phyloP scores from a whole-genome alignment of 495 filamentous ascomycete genomes.

The Astrocystis sublimbata region DNA sequence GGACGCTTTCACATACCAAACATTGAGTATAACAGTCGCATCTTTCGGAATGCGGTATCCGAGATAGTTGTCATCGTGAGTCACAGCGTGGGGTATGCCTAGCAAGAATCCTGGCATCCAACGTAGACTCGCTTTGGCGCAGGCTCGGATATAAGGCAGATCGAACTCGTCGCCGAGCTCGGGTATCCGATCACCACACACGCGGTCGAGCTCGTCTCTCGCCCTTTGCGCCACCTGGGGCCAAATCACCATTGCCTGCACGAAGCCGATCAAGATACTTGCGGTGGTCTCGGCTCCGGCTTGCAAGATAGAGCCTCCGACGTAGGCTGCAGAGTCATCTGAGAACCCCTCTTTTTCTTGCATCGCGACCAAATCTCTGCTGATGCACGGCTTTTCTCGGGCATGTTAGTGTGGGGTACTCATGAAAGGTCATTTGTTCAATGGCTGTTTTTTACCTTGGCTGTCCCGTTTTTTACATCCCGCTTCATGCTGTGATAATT shows the following conservation, averaged over 20 bases:
- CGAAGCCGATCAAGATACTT: slow-evolving; percentile 51
- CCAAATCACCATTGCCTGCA: slow-evolving; percentile 58
- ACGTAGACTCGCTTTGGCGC: slow-evolving; percentile 58
- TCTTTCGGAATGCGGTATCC: slow-evolving; percentile 56
- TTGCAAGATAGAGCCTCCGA: slow-evolving; percentile 49
- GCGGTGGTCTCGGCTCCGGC: slow-evolving; percentile 57
- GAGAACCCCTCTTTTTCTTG: slow-evolving; percentile 35
- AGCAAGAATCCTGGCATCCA: slow-evolving; percentile 59
- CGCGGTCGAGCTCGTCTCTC: slow-evolving; percentile 54
- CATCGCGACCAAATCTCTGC: slow-evolving; percentile 28
- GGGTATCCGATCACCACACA: slow-evolving; percentile 50
- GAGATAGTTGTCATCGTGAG: slow-evolving; percentile 51
- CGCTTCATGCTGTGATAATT: no score
- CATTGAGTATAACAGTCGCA: slow-evolving; percentile 47
- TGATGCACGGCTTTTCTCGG: slow-evolving; percentile 37
- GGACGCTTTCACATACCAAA: slow-evolving; percentile 36
- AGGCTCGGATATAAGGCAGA: slow-evolving; percentile 52
- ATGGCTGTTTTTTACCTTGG: no score
- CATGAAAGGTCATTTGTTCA: slow-evolving; percentile 2
- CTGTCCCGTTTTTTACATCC: no score
- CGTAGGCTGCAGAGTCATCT: slow-evolving; percentile 42
- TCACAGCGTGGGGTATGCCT: slow-evolving; percentile 57
- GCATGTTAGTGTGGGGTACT: slow-evolving; percentile 1
- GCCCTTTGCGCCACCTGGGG: slow-evolving; percentile 46
- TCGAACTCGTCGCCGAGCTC: slow-evolving; percentile 54